Evolutionary conservation across 208 protist species (phyloP), one percentile per base, ranked within the genome.

Genomic region (Giardia muris): DNA sequence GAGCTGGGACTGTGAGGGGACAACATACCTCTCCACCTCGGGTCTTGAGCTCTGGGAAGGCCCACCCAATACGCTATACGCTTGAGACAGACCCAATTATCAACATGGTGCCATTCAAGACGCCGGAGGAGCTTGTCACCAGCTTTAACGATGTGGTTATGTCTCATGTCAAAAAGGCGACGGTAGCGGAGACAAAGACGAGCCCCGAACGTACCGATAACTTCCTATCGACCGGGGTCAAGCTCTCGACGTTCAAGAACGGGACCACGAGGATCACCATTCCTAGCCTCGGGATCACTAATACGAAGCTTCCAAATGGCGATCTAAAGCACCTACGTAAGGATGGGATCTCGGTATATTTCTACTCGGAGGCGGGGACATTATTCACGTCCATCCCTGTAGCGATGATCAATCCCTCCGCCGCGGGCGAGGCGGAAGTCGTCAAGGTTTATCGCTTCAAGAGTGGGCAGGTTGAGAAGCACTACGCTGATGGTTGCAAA

Each of bases 401-500:
- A 19, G 45, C 1, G 46, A 4, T 4, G 19, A 45, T 22, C 0
- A 90, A 47, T 76, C 57, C 57, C 10, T 76, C 57, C 30, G 57
- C 57, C 30, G 57, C 57, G 30, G 30, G 57, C 57, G 30, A 76
- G 57, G 57, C 10, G 19, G 57, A 76, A 76, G 19, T 10, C 1
- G 45, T 90, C 2, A 90, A 47, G 2, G 87, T 90, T 43, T 90
- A 90, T 47, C 46, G 87, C 46, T 90, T 90, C 44, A 2, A 1
- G 2, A 48, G n/a, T 4, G 87, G 45, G 43, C 44, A 90, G 44
- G n/a, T 90, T 22, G 87, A 90, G 44, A 90, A 90, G 87, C 87
- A 90, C 44, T 90, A 47, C n/a, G 87, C n/a, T 47, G 87, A 90
- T n/a, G 45, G 45, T 4, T 1, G 87, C 2, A 90, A 90, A n/a